phyloP scores from a whole-genome alignment of 768 basidiomycete genomes.

The Mycena albidolilacea region DNA sequence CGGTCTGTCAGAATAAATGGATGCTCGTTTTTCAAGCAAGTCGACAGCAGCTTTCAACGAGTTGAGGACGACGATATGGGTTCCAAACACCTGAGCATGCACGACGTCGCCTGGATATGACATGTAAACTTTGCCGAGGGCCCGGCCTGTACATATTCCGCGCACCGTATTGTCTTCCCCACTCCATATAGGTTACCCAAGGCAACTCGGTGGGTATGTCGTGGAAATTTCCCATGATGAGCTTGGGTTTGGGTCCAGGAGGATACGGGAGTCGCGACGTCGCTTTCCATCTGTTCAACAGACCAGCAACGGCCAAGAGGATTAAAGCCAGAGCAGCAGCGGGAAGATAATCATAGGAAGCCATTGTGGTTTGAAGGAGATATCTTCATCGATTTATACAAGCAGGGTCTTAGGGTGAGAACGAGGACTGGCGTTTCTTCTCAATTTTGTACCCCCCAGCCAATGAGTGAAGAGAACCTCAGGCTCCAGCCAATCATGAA shows the following conservation, averaged over 20 bases:
- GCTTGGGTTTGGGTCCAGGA: constrained; percentile 42
- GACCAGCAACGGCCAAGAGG: background rate
- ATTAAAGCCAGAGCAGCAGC: background rate
- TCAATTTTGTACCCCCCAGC: too few relatives aligned
- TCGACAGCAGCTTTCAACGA: background rate
- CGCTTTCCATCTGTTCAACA: constrained; percentile 20
- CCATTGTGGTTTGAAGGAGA: background rate
- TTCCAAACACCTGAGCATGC: background rate
- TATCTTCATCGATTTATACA: too few relatives aligned
- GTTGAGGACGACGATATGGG: constrained; percentile 5
- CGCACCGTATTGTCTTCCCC: constrained; percentile 50
- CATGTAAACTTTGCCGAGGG: too few relatives aligned
- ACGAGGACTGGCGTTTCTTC: too few relatives aligned
- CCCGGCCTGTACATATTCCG: background rate
- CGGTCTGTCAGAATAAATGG: background rate
- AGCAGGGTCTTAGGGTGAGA: too few relatives aligned
- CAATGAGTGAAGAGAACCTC: too few relatives aligned
- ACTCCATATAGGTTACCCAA: constrained; percentile 21
- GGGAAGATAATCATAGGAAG: constrained; percentile 5
- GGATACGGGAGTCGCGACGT: constrained; percentile 40
- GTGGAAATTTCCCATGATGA: constrained; percentile 43
- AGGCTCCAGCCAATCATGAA: too few relatives aligned
- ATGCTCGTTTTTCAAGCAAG: constrained; percentile 8
- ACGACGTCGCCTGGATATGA: constrained; percentile 1
- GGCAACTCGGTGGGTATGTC: constrained; percentile 27